A percentile compares a stretch with the other conserved stretches of the same genome.
These are phyloP conservation scores for Mortierella sp. DNA, from an alignment of 371 early-diverging fungal species.

Conservation along the genomic window DNA sequence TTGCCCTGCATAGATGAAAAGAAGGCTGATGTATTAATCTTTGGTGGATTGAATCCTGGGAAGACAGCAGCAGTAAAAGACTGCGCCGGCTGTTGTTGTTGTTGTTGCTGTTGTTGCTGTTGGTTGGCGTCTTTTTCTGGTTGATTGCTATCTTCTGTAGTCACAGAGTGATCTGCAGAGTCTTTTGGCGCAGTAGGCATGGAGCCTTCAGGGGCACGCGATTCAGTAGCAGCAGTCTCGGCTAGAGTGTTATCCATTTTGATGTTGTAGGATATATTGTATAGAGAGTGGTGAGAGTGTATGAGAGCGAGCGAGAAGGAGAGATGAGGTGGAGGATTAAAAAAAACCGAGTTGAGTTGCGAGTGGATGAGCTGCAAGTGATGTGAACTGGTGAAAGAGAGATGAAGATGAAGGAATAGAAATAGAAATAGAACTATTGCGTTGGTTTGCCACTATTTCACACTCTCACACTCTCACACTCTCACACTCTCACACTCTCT, in stretches of 20 bases:
- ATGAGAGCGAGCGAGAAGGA: not conserved
- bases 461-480: not conserved
- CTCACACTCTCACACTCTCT: no score
- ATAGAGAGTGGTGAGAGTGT: no score
- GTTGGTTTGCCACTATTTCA: no score
- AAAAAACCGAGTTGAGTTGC: not conserved
- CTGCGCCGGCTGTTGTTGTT: conserved; percentile 8
- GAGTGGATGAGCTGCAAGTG: not conserved
- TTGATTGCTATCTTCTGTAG: not conserved
- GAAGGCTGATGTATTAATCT: conserved; percentile 45
- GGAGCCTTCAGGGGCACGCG: conserved; percentile 3
- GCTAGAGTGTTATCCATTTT: not conserved
- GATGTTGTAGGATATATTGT: not conserved
- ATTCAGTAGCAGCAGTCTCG: not conserved
- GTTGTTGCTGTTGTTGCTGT: conserved; percentile 1
- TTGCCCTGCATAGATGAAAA: conserved; percentile 53
- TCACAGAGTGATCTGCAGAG: not conserved
- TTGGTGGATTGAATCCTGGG: conserved; percentile 38
- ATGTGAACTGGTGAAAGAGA: not conserved
- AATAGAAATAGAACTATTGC: not conserved
- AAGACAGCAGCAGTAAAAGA: conserved; percentile 27
- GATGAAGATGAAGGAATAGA: not conserved
- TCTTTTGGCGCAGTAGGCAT: conserved; percentile 6
- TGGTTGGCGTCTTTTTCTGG: not conserved
- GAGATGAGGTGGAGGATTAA: not conserved